phyloP scores from a whole-genome alignment of 2,329 filamentous ascomycete genomes.

The Fusarium sp. region DNA sequence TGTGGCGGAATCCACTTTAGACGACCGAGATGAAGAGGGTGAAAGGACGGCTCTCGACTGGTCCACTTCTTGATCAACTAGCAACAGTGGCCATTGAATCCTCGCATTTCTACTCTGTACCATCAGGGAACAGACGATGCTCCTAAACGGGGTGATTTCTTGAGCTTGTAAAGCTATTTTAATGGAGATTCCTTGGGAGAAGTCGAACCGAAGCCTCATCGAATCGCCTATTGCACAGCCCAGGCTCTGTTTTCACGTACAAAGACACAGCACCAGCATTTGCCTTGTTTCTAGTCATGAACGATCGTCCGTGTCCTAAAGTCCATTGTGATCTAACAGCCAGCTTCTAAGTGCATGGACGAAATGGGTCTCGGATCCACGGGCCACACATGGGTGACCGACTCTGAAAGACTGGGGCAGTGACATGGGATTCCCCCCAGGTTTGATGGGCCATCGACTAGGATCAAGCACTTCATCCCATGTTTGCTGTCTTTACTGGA shows the following conservation, averaged over 20 bases:
- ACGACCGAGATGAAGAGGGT: constrained; percentile 47
- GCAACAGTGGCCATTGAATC: constrained; percentile 19
- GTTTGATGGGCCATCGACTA: constrained; percentile 43
- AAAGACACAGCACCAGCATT: constrained; percentile 2
- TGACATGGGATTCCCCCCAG: constrained; percentile 42
- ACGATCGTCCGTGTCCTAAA: constrained; percentile 37
- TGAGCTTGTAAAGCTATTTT: neutral
- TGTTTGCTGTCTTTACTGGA: constrained; percentile 39
- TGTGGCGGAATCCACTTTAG: constrained; percentile 44
- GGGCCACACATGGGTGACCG: constrained; percentile 39
- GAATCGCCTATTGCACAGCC: neutral
- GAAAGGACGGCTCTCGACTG: constrained; percentile 40
- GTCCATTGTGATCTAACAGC: constrained; percentile 41
- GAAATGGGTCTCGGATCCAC: constrained; percentile 35
- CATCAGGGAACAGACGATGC: constrained; percentile 18
- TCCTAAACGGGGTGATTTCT: neutral
- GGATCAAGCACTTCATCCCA: constrained; percentile 45
- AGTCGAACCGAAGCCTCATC: neutral
- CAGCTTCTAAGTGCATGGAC: constrained; percentile 38
- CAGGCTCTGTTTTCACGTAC: constrained; percentile 2
- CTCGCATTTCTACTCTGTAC: constrained; percentile 9
- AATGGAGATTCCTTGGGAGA: neutral
- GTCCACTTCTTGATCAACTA: constrained; percentile 35
- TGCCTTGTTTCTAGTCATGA: constrained; percentile 29
- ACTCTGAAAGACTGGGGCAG: constrained; percentile 37